Evolutionary conservation across 2,329 filamentous ascomycete genomes (phyloP).

Genomic region (Xylariaceae sp.): DNA sequence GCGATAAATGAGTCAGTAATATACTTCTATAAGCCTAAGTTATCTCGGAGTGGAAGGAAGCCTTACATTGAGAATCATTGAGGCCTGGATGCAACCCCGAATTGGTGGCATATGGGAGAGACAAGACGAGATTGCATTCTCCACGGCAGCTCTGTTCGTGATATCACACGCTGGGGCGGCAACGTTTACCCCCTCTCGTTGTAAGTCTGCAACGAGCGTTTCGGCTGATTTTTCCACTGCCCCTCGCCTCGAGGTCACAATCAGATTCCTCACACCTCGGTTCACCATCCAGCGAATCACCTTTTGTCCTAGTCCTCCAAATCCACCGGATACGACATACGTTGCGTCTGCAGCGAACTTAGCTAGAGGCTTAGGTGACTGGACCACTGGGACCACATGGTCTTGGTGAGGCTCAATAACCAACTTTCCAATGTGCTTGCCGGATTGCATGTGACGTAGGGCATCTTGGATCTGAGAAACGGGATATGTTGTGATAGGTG

Average conservation of each 20-base stretch:
- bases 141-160: constrained; percentile 20
- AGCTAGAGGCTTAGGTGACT: not conserved
- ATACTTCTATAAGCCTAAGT: not conserved
- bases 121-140: constrained; percentile 22
- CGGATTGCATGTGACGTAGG: constrained; percentile 31
- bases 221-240: constrained; percentile 19
- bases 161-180: constrained; percentile 31
- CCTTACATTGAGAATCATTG: constrained; percentile 46
- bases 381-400: constrained; percentile 35
- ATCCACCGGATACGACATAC: constrained; percentile 39
- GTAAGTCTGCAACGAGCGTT: constrained; percentile 25
- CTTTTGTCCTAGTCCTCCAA: constrained; percentile 36
- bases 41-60: not conserved
- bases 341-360: constrained; percentile 34
- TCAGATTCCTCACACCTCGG: constrained; percentile 32
- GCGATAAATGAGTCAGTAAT: not conserved
- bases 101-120: constrained; percentile 40
- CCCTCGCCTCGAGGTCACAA: constrained; percentile 32
- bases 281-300: constrained; percentile 35
- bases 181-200: constrained; percentile 20
- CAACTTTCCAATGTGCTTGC: constrained; percentile 32
- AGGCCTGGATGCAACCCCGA: constrained; percentile 49
- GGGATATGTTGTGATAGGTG: constrained; percentile 28
- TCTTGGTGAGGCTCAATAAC: constrained; percentile 28
- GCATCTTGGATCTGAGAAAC: constrained; percentile 31